phyloP scores from a whole-genome alignment of 1,284 basidiomycete genomes.

The Puccinia triticina region DNA sequence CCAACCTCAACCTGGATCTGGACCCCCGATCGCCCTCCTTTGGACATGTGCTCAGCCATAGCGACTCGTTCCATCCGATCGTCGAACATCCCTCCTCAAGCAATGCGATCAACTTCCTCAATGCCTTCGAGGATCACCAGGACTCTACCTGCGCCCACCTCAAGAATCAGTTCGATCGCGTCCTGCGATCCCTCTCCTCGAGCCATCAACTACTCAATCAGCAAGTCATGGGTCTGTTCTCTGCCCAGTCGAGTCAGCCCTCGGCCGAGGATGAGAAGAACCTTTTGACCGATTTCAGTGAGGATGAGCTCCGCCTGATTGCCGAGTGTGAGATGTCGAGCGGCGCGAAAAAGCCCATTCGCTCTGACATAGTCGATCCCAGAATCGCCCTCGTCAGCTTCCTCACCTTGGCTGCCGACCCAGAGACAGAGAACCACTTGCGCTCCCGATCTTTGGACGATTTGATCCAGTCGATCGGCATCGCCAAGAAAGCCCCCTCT shows the following conservation, averaged over 20 bases:
- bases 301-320: constrained; percentile 25
- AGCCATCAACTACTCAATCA: background rate
- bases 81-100: background rate
- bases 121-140: background rate
- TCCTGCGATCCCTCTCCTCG: background rate
- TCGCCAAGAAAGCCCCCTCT: constrained; percentile 8
- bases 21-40: constrained; percentile 17
- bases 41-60: constrained; percentile 35
- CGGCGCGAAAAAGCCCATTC: background rate
- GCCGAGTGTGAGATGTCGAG: constrained; percentile 32
- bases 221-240: constrained; percentile 37
- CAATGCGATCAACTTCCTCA: constrained; percentile 6
- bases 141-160: constrained; percentile 11
- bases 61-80: constrained; percentile 42
- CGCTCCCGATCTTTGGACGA: constrained; percentile 31
- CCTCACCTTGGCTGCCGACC: constrained; percentile 38
- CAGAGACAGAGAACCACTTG: constrained; percentile 20
- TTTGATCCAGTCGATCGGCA: constrained; percentile 26
- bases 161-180: constrained; percentile 30
- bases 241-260: background rate
- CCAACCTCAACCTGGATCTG: constrained; percentile 80
- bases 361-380: constrained; percentile 30
- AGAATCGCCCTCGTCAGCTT: constrained; percentile 41
- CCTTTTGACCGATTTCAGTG: constrained; percentile 24
- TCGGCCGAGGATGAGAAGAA: background rate